Conservation (phyloP, 352 stramenopile genomes). For the Globisporangium alternatum region DNA sequence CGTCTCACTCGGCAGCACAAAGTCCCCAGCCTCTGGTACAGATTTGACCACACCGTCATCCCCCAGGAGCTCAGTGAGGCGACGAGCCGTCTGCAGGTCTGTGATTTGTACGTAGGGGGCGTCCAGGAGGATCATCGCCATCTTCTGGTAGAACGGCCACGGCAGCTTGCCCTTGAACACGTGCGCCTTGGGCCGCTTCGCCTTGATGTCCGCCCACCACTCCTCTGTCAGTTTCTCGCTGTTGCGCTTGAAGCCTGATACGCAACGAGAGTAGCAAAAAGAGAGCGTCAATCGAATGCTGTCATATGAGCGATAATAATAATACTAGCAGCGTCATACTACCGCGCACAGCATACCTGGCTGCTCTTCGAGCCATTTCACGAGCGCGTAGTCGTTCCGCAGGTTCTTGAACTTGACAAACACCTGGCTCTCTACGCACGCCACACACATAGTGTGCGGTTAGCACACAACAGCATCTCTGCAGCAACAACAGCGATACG, state of each 20-base stretch:
- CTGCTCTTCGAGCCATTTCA: conserved; percentile 44
- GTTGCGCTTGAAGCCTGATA: conserved; percentile 29
- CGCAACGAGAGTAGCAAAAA: too few species aligned
- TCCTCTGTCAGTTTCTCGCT: conserved; percentile 35
- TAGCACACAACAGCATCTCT: neutral
- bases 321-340: neutral
- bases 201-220: conserved; percentile 49
- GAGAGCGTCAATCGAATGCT: neutral
- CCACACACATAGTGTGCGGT: neutral
- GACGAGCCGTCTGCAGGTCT: conserved; percentile 19
- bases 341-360: conserved; percentile 16
- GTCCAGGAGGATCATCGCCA: conserved; percentile 44
- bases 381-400: conserved; percentile 47
- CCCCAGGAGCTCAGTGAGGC: conserved; percentile 23
- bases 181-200: conserved; percentile 40
- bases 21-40: neutral
- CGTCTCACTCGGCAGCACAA: neutral
- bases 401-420: conserved; percentile 70
- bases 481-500: neutral
- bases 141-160: conserved; percentile 45
- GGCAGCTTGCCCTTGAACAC: conserved; percentile 57
- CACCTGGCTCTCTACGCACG: conserved; percentile 37
- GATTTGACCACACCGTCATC: conserved; percentile 1
- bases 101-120: conserved; percentile 14
- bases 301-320: neutral